Conservation (phyloP, 176 grass and related monocot species). For the Tuctoria greenei region DNA sequence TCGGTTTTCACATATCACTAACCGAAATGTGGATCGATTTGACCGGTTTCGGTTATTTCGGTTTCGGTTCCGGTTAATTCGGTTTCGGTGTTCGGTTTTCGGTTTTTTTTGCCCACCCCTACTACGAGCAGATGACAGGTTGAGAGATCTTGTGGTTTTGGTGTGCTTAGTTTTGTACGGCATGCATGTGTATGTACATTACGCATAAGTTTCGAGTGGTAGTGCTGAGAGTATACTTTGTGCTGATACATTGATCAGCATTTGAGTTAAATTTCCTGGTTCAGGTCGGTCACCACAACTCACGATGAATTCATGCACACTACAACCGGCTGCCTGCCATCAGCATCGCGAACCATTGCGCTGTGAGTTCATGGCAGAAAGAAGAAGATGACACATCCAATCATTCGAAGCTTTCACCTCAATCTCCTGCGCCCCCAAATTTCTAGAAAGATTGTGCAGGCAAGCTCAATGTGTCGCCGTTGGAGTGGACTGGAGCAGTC, state of each 20-base stretch:
- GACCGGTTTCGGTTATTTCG: too few relatives aligned
- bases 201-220: not conserved
- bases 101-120: too few relatives aligned
- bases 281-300: not conserved
- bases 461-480: not conserved
- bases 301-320: not conserved
- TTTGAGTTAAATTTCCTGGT: not conserved
- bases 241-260: not conserved
- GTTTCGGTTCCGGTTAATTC: too few relatives aligned
- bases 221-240: not conserved
- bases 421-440: not conserved
- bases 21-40: too few relatives aligned
- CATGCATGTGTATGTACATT: not conserved
- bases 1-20: too few relatives aligned
- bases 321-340: too few relatives aligned
- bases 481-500: not conserved
- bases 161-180: not conserved
- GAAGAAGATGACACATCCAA: not conserved
- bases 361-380: not conserved
- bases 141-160: not conserved
- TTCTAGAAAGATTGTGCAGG: slow-evolving; percentile 3
- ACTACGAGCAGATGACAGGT: too few relatives aligned
- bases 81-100: too few relatives aligned
- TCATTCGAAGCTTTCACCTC: not conserved
- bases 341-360: not conserved